These are phyloP conservation scores for Suillus decipiens DNA, from an alignment of 768 basidiomycete genomes.

Conservation along the genomic window DNA sequence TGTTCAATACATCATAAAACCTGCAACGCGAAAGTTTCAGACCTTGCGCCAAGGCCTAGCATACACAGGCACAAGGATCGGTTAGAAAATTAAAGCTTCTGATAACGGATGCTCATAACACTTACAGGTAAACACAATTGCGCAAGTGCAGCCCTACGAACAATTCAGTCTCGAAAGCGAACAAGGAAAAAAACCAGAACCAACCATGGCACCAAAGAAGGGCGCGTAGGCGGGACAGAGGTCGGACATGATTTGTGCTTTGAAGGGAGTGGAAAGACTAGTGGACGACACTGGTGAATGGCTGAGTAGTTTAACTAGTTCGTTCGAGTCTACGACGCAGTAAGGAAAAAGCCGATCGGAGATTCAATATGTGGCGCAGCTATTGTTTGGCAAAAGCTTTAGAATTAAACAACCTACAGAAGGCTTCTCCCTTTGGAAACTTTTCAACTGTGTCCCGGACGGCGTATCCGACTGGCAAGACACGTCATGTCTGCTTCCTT, in stretches of 20 bases:
- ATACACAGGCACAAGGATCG: constrained; percentile 7
- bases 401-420: constrained; percentile 30
- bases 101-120: constrained; percentile 10
- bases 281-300: neutral
- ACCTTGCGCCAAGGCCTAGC: constrained; percentile 86
- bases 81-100: neutral
- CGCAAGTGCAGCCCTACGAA: constrained; percentile 87
- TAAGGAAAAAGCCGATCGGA: constrained; percentile 28
- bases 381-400: constrained; percentile 31
- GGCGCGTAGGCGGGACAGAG: constrained; percentile 94
- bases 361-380: constrained; percentile 18
- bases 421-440: constrained; percentile 11
- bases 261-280: constrained; percentile 12
- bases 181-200: constrained; percentile 26
- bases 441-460: neutral
- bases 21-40: constrained; percentile 22
- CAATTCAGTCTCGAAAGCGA: constrained; percentile 13
- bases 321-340: constrained; percentile 13
- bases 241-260: constrained; percentile 57
- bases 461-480: neutral
- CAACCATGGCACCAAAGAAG: constrained; percentile 96
- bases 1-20: neutral
- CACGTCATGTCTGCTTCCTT: constrained; percentile 63
- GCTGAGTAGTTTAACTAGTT: neutral
- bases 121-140: constrained; percentile 98